Evolutionary conservation across 1,139 yeast species (phyloP), one percentile per base, ranked within the genome.

Genomic region (Yamadazyma oceani): DNA sequence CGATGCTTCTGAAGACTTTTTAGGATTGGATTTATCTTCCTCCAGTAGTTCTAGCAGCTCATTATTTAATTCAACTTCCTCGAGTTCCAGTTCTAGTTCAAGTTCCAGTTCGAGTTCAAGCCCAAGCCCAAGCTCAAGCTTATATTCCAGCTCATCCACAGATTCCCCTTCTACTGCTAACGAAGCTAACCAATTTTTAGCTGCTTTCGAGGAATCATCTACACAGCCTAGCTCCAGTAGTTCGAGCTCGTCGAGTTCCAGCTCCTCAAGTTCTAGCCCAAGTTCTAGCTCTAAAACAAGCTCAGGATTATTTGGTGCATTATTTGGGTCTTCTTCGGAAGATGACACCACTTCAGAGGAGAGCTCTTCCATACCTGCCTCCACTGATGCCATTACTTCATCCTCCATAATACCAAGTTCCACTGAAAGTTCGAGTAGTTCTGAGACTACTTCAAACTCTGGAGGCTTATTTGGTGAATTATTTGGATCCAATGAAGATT

Each of bases 11-110:
- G 30, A 24, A 5, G 26, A 27, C 21, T 16, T 27, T 27, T 16
- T 27, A 9, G 30, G 30, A 16, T 27, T 27, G n/a, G 30, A 27
- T 16, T 27, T 27, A 3, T 9, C 30, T 16, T 27, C 30, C 30
- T 14, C 38, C 34, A 14, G 31, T 19, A 14, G n/a, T n/a, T n/a
- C n/a, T n/a, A n/a, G 29, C 24, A n/a, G 17, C 31, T 30, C 21
- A 5, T 27, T 13, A 36, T 22, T 34, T 17, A 26, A 31, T 5
- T n/a, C 44, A 29, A 33, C 44, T 35, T 38, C 50, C 19, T 43
- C 49, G 16, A 39, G 46, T 37, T 36, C 42, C n/a, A 39, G 44
- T 37, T 39, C 45, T 12, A 38, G 45, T 34, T 41, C 53, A 15
- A 44, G 45, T 26, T 39, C 49, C 14, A 43, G 37, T 35, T 31